Conservation (phyloP, 2,329 filamentous ascomycete genomes). For the Cercospora zeae-maydis region DNA sequence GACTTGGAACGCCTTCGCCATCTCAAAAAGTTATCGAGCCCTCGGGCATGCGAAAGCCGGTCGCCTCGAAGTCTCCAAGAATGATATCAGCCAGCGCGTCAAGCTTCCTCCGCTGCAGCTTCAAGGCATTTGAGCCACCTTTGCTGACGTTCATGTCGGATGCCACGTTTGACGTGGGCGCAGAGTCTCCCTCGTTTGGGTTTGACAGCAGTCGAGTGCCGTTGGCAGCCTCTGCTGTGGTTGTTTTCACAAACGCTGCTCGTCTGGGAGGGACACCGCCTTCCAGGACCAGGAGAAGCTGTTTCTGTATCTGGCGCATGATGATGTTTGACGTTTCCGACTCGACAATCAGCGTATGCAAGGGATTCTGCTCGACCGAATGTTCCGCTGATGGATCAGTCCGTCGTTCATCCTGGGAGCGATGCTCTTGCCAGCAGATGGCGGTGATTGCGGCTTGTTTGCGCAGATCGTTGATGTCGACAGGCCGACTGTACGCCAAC, state of each 20-base stretch:
- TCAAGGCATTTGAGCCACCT: slow-evolving; percentile 40
- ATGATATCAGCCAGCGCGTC: slow-evolving; percentile 47
- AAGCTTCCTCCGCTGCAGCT: slow-evolving; percentile 48
- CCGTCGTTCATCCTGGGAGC: slow-evolving; percentile 8
- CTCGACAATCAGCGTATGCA: slow-evolving; percentile 48
- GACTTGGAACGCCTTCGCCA: background rate
- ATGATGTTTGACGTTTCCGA: slow-evolving; percentile 46
- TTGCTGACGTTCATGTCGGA: slow-evolving; percentile 23
- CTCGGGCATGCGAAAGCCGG: slow-evolving; percentile 49
- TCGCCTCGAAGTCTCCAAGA: slow-evolving; percentile 43
- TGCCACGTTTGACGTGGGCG: slow-evolving; percentile 9
- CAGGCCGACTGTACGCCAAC: slow-evolving; percentile 48
- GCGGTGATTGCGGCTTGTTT: slow-evolving; percentile 49
- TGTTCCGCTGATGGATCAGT: slow-evolving; percentile 19
- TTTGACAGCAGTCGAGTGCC: slow-evolving; percentile 33
- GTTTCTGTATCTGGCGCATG: slow-evolving; percentile 45
- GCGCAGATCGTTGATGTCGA: slow-evolving; percentile 48
- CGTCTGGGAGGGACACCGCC: slow-evolving; percentile 46
- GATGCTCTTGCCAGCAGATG: slow-evolving; percentile 49
- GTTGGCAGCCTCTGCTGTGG: slow-evolving; percentile 44
- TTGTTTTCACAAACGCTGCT: slow-evolving; percentile 39
- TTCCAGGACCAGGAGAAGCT: slow-evolving; percentile 47
- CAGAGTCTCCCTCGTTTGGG: background rate
- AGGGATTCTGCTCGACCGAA: slow-evolving; percentile 22
- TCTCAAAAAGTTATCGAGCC: slow-evolving; percentile 33